These are phyloP conservation scores for Akanthomyces lecanii DNA, from an alignment of 2,329 filamentous ascomycete genomes.

Conservation along the genomic window DNA sequence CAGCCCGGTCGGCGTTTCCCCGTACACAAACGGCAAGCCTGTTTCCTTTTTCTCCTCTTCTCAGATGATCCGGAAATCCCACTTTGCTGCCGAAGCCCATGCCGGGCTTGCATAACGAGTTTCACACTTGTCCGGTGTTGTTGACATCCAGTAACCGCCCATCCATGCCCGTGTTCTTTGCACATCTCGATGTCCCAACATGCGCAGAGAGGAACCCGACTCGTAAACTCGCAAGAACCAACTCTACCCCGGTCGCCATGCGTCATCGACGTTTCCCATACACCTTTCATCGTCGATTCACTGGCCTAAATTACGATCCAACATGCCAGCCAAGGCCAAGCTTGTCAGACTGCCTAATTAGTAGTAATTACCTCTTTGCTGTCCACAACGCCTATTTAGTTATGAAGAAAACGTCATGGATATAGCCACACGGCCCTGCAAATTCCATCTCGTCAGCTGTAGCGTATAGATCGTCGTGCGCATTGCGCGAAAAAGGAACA, in stretches of 20 bases:
- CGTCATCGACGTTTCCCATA: constrained; percentile 9
- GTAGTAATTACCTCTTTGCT: not conserved
- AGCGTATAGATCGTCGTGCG: not conserved
- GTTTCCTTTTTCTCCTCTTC: constrained; percentile 1
- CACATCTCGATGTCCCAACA: not conserved
- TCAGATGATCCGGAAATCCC: not conserved
- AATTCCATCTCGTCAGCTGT: not conserved
- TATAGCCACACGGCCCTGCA: not conserved
- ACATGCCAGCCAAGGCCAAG: not conserved
- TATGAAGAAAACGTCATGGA: constrained; percentile 1
- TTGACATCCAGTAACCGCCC: not conserved
- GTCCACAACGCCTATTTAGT: not conserved
- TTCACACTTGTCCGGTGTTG: constrained; percentile 9
- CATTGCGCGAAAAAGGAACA: not conserved
- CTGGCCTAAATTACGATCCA: constrained; percentile 3
- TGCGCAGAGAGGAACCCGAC: not conserved
- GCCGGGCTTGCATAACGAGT: constrained; percentile 3
- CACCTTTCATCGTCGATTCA: constrained; percentile 2
- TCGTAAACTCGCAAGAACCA: not conserved
- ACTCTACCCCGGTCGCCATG: not conserved
- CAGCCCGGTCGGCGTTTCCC: not conserved
- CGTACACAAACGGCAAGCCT: not conserved
- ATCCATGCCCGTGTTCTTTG: not conserved
- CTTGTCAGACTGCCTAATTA: not conserved
- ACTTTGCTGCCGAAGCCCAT: not conserved